Evolutionary conservation across 192 early-diverging fungal species (phyloP), one percentile per base, ranked within the genome.

Genomic region (Lobosporangium transversale): DNA sequence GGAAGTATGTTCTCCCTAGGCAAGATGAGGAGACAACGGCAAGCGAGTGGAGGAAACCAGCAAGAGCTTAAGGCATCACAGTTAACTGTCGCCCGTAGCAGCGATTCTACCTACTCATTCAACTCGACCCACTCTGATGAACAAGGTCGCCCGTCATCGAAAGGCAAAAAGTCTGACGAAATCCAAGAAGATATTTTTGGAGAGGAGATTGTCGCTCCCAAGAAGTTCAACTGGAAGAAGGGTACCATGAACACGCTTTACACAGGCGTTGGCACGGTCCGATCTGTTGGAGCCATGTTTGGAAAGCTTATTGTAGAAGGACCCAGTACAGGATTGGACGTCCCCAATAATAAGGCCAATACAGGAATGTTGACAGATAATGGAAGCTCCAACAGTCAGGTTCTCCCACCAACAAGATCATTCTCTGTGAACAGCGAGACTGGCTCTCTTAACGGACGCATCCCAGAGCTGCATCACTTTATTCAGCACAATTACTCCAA

Each of bases 211-310:
- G 40, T 67, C 17, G 36, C 76, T 7, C 83, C 85, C 24, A 88
- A 85, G 35, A 81, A 84, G 66, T 88, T 88, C 60, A 85, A 84
- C 37, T 68, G 84, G 76, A 86, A 84, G 56, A 83, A 80, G 20
- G 76, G 74, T 8, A 66, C 68, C 31, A 81, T 76, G 23, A 79
- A 64, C 58, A 70, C 66, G 6, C 53, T 73, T 18, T 56, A 62
- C n/a, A 63, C 78, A 1, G 71, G 70, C 20, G 53, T 73, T 36
- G 35, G 61, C 23, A 35, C 80, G 12, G 68, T 78, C 35, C 66
- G 66, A 17, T 66, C 80, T 11, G 80, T 80, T 14, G 61, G 76
- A 14, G 74, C 80, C 26, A 79, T 66, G 62, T 70, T 70, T 55
- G 78, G 67, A 27, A 79, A 79, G 29, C 42, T 66, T 24, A 44